phyloP scores from a whole-genome alignment of 352 stramenopile genomes.

The Globisporangium recalcitrans region DNA sequence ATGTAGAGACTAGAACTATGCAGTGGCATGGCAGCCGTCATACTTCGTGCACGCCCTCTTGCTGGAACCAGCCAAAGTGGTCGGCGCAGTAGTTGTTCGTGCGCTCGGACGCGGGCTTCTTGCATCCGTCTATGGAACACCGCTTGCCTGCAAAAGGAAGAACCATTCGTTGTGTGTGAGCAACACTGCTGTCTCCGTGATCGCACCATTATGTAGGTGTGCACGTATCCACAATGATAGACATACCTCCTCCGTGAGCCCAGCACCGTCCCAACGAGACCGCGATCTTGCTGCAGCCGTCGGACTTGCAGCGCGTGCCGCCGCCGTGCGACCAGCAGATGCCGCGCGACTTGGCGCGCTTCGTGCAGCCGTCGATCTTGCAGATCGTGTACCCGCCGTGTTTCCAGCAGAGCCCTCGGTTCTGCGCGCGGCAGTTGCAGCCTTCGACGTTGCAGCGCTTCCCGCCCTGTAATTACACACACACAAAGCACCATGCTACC shows the following conservation, averaged over 20 bases:
- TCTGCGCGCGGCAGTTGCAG: conserved; percentile 49
- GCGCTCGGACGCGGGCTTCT: conserved; percentile 43
- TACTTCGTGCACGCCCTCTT: conserved; percentile 10
- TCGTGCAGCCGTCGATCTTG: conserved; percentile 28
- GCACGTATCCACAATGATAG: no score
- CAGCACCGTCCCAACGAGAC: neutral
- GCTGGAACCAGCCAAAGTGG: conserved; percentile 29
- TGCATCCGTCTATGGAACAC: conserved; percentile 32
- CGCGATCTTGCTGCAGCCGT: conserved; percentile 21
- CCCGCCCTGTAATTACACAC: no score
- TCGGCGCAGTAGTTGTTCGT: conserved; percentile 45
- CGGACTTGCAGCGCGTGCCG: conserved; percentile 35
- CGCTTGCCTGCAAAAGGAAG: conserved; percentile 25
- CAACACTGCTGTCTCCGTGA: neutral
- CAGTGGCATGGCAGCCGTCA: neutral
- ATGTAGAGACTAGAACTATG: neutral
- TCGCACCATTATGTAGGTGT: conserved; percentile 9
- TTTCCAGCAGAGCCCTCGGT: conserved; percentile 53
- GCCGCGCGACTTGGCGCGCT: conserved; percentile 25
- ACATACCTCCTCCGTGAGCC: conserved; percentile 1
- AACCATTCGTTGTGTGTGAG: neutral
- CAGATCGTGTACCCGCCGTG: conserved; percentile 35
- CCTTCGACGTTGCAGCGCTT: conserved; percentile 46
- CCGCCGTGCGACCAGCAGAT: conserved; percentile 25
- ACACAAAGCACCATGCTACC: no score